Evolutionary conservation across 2,329 filamentous ascomycete species (phyloP).

Genomic region (Penicillium verrucosum): DNA sequence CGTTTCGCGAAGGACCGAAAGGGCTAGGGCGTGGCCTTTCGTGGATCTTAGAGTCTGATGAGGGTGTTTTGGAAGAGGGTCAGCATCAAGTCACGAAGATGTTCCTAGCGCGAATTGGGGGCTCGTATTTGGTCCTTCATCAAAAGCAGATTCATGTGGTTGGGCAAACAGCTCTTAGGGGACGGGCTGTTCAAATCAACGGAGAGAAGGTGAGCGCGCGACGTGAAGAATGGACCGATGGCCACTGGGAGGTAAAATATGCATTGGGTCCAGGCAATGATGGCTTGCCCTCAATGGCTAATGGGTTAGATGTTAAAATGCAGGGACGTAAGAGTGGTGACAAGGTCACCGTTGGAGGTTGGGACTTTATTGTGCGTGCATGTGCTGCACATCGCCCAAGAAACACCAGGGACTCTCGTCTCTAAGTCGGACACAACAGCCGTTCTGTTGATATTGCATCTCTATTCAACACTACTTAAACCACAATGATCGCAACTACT

Average conservation of each 20-base stretch:
- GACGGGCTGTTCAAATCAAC: neutral
- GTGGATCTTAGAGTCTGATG: neutral
- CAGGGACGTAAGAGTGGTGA: neutral
- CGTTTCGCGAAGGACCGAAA: neutral
- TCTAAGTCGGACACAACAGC: no score
- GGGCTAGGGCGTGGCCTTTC: neutral
- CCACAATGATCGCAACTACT: no score
- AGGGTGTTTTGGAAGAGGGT: neutral
- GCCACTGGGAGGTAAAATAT: neutral
- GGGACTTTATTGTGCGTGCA: neutral
- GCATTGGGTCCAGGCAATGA: neutral
- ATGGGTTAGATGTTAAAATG: neutral
- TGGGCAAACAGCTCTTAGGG: neutral
- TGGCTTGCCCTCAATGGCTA: neutral
- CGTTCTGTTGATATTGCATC: no score
- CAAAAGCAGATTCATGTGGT: neutral
- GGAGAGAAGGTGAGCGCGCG: neutral
- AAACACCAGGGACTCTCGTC: neutral
- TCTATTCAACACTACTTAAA: no score
- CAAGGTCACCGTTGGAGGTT: neutral
- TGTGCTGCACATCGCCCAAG: neutral
- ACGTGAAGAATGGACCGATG: neutral
- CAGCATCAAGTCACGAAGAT: neutral
- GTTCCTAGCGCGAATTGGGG: neutral
- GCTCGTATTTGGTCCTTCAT: neutral